These are phyloP conservation scores for Guillardia theta DNA, from an alignment of 78 protist species.

Conservation along the genomic window DNA sequence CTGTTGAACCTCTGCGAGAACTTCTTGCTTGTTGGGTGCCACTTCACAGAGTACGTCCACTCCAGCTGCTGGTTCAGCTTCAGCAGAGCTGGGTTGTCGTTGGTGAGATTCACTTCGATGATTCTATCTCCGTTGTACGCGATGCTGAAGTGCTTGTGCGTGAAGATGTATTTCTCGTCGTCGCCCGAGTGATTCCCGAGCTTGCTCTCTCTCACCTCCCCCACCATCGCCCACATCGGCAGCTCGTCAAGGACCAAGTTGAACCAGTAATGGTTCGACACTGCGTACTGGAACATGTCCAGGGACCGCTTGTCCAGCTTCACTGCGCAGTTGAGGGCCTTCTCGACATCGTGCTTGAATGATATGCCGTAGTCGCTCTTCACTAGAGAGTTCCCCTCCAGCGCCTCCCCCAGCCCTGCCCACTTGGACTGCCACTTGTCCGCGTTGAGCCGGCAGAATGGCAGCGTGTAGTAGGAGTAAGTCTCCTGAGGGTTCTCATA, in stretches of 20 bases:
- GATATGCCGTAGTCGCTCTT: background rate
- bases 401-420: conserved; percentile 76
- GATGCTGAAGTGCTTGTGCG: conserved; percentile 73
- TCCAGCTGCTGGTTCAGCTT: background rate
- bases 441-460: conserved; percentile 35
- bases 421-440: background rate
- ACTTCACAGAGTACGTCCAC: conserved; percentile 60
- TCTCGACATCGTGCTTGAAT: background rate
- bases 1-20: conserved; percentile 71
- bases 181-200: too few species aligned
- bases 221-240: conserved; percentile 88
- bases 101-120: conserved; percentile 67
- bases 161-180: conserved; percentile 50
- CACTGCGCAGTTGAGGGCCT: background rate
- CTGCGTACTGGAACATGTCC: conserved; percentile 47
- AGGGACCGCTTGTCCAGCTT: conserved; percentile 30
- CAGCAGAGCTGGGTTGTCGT: conserved; percentile 42
- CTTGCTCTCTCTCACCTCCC: too few species aligned
- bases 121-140: conserved; percentile 66
- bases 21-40: conserved; percentile 36
- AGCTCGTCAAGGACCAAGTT: conserved; percentile 76
- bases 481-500: conserved; percentile 89
- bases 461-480: conserved; percentile 69
- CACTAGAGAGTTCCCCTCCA: conserved; percentile 76
- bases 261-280: conserved; percentile 66